Base-by-base conservation (phyloP, 352 stramenopile species). In the Bremia lactucae region DNA sequence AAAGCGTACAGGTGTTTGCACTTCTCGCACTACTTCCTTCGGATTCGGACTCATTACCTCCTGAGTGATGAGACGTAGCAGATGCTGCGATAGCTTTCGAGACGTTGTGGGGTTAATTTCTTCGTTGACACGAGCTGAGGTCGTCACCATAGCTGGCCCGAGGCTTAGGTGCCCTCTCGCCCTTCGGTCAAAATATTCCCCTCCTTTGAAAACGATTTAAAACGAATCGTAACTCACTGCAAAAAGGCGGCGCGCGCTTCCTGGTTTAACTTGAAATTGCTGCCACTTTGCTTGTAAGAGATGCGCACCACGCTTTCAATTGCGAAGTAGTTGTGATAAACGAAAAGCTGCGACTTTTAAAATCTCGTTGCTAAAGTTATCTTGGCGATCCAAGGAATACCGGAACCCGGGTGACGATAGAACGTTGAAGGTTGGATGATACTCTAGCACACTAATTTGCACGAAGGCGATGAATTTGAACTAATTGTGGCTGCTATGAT, bases 401-500 rank as follows among this genome's bases (percentile, higher is more conserved):
- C 26, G 13, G 28, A 34, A 14, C 9, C 13, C 9, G 10, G 15
- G 0, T 36, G 29, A 42, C 5, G 9, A 46, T 49, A 36, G 36
- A 23, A 52, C 36, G 36, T 52, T 61, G 46, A 61, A 52, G 46
- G 52, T 56, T 51, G 42, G 44, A 55, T n/a, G n/a, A n/a, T n/a
- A n/a, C n/a, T n/a, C n/a, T n/a, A n/a, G n/a, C n/a, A n/a, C n/a
- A n/a, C n/a, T n/a, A n/a, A n/a, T n/a, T n/a, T n/a, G n/a, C n/a
- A n/a, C n/a, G n/a, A n/a, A n/a, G n/a, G n/a, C n/a, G n/a, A n/a
- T n/a, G n/a, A n/a, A n/a, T n/a, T n/a, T n/a, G n/a, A n/a, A n/a
- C n/a, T n/a, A n/a, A n/a, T n/a, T n/a, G n/a, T n/a, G n/a, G n/a
- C n/a, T n/a, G n/a, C n/a, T n/a, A n/a, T n/a, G n/a, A n/a, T n/a